Percentiles rank a stretch among this genome's conserved stretches.
These are phyloP conservation scores for Guillardia theta DNA, from an alignment of 78 protist genomes.

Conservation along the genomic window DNA sequence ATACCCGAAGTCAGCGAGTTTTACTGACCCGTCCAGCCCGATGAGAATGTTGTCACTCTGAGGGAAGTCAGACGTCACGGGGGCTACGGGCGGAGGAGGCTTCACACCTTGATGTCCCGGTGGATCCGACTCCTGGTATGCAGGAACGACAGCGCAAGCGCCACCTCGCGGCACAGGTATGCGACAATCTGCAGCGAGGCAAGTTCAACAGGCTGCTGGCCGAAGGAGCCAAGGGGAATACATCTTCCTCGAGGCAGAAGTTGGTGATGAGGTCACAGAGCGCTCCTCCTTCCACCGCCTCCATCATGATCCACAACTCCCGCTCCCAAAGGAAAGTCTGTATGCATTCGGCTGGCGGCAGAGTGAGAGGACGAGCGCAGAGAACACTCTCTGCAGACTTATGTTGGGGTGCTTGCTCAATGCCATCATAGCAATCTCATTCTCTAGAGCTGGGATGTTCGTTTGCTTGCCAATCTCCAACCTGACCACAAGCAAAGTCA, in stretches of 20 bases:
- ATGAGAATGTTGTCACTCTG: constrained; percentile 62
- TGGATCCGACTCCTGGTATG: constrained; percentile 54
- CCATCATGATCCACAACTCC: constrained; percentile 21
- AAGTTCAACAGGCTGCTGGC: not conserved
- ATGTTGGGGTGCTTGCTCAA: constrained; percentile 18
- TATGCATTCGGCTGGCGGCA: not conserved
- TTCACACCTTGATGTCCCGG: constrained; percentile 75
- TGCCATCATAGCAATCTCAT: constrained; percentile 34
- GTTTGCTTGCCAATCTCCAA: not conserved
- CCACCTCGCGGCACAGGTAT: not conserved
- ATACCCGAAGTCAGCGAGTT: constrained; percentile 67
- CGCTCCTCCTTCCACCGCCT: constrained; percentile 11
- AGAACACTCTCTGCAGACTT: too few species aligned
- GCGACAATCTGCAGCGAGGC: not conserved
- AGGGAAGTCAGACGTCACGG: too few species aligned
- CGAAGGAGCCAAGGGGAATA: too few species aligned
- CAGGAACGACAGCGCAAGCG: not conserved
- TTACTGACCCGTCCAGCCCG: not conserved
- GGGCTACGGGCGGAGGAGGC: too few species aligned
- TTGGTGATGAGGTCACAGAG: not conserved
- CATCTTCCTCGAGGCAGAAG: too few species aligned
- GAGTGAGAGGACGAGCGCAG: not conserved
- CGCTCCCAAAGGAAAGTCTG: constrained; percentile 3
- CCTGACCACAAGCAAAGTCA: not conserved
- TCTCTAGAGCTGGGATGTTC: constrained; percentile 33